Conservation (phyloP, 148 eudicot genomes). For the Diospyros lotus region DNA sequence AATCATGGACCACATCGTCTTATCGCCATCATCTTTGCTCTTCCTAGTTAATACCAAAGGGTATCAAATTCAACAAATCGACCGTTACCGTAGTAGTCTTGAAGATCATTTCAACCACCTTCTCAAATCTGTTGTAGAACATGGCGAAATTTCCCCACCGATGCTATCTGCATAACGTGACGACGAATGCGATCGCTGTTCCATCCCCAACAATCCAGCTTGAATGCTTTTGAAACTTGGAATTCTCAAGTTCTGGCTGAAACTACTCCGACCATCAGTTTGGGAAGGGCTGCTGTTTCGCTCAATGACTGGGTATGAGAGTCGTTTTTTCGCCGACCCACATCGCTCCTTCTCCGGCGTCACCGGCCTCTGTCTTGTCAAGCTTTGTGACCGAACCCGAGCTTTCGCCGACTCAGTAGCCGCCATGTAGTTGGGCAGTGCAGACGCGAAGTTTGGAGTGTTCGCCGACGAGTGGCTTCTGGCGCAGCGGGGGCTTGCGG, state of each 20-base stretch:
- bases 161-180: conserved; percentile 55
- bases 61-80: background rate
- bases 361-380: conserved; percentile 59
- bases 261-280: conserved; percentile 24
- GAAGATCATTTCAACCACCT: conserved; percentile 59
- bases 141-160: conserved; percentile 80
- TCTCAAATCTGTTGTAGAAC: conserved; percentile 77
- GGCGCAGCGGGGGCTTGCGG: conserved; percentile 55
- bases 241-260: conserved; percentile 48
- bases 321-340: conserved; percentile 55
- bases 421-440: conserved; percentile 69
- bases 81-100: background rate
- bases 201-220: conserved; percentile 44
- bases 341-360: conserved; percentile 64
- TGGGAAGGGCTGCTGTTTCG: conserved; percentile 21
- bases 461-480: conserved; percentile 53
- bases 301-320: conserved; percentile 57
- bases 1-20: background rate
- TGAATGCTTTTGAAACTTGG: conserved; percentile 85
- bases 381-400: conserved; percentile 53
- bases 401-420: conserved; percentile 89
- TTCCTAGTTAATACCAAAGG: background rate
- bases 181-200: conserved; percentile 28
- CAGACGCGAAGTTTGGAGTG: conserved; percentile 40
- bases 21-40: background rate